phyloP scores from a whole-genome alignment of 768 basidiomycete genomes.

The Leccinum boreale region DNA sequence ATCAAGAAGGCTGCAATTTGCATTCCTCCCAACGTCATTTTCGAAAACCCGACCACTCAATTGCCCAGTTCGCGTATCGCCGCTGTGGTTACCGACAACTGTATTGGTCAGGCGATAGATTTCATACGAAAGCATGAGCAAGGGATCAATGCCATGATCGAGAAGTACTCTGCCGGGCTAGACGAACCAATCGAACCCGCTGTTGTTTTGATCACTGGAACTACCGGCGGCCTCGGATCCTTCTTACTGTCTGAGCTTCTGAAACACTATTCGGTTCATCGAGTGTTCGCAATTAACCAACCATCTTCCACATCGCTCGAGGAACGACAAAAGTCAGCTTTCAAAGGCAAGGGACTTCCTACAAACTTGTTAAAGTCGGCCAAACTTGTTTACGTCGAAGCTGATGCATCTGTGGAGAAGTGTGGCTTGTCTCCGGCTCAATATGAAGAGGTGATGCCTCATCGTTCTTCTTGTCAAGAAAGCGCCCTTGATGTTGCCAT shows the following conservation, averaged over 20 bases:
- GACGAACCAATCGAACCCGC: constrained; percentile 6
- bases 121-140: constrained; percentile 7
- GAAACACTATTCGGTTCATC: constrained; percentile 16
- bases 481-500: too few species aligned
- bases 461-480: neutral
- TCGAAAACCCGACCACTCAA: constrained; percentile 39
- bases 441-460: constrained; percentile 16
- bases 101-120: neutral
- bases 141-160: constrained; percentile 38
- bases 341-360: constrained; percentile 32
- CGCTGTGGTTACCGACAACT: constrained; percentile 1
- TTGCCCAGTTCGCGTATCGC: constrained; percentile 28
- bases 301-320: constrained; percentile 14
- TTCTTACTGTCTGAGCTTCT: constrained; percentile 33
- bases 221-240: constrained; percentile 40
- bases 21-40: constrained; percentile 34
- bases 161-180: constrained; percentile 34
- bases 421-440: constrained; percentile 29
- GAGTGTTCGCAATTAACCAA: constrained; percentile 35
- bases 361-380: constrained; percentile 20
- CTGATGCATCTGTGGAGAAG: constrained; percentile 25
- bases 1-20: constrained; percentile 22
- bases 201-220: constrained; percentile 38
- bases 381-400: constrained; percentile 36
- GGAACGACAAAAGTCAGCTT: constrained; percentile 28